A percentile compares a stretch with the other conserved stretches of the same genome.
phyloP scores from a whole-genome alignment of 495 filamentous ascomycete genomes.

The Aspergillus taichungensis region DNA sequence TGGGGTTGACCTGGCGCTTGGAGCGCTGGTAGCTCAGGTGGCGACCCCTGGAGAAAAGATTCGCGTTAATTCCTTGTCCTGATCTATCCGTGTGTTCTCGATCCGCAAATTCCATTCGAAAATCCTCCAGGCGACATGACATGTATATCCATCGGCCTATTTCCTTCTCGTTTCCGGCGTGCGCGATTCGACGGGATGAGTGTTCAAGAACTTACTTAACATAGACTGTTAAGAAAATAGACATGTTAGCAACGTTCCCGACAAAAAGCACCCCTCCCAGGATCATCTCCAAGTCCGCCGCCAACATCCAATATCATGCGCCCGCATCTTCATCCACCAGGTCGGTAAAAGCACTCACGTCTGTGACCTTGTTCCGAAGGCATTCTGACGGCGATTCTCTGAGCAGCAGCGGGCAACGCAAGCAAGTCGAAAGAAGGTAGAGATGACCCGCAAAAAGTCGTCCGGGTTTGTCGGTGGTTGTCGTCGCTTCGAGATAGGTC shows the following conservation, averaged over 20 bases:
- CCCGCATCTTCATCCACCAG: constrained; percentile 6
- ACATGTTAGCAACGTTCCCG: constrained; percentile 26
- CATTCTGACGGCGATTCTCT: constrained; percentile 57
- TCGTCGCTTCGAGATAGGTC: constrained; percentile 38
- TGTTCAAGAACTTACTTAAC: constrained; percentile 67
- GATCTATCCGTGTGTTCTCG: constrained; percentile 8
- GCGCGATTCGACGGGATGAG: constrained; percentile 19
- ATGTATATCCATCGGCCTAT: constrained; percentile 1
- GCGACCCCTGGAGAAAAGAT: constrained; percentile 57
- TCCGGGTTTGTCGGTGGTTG: constrained; percentile 41
- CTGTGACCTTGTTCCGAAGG: constrained; percentile 75
- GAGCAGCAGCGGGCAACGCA: constrained; percentile 39
- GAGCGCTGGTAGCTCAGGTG: constrained; percentile 92
- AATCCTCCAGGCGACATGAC: neutral
- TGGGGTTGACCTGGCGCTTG: constrained; percentile 74
- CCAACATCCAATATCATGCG: constrained; percentile 5
- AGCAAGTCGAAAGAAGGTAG: constrained; percentile 38
- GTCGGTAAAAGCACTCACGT: constrained; percentile 49
- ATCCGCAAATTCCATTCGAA: constrained; percentile 10
- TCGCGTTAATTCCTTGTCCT: constrained; percentile 28
- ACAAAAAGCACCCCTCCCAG: constrained; percentile 6
- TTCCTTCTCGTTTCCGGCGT: constrained; percentile 9
- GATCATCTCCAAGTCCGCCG: constrained; percentile 1
- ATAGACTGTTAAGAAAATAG: constrained; percentile 55
- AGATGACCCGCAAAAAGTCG: constrained; percentile 42